Evolutionary conservation across 169 alveolate genomes (phyloP).

Genomic region (Babesia bovis): DNA sequence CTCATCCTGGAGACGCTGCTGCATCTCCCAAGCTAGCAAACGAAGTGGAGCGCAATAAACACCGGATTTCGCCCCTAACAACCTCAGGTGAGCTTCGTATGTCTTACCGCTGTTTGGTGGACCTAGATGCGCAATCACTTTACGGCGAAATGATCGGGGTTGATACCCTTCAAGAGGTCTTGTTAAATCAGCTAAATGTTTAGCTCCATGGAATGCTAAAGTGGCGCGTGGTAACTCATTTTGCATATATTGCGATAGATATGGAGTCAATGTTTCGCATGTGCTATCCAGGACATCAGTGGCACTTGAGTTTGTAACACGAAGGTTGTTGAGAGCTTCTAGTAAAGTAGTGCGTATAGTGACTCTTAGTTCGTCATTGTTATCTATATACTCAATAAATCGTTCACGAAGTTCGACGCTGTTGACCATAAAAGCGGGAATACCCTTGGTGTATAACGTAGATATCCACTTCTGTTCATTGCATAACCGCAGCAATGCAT

Average conservation of each 20-base stretch:
- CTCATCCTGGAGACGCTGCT: conserved; percentile 68
- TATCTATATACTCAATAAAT: conserved; percentile 25
- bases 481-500: conserved; percentile 24
- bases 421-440: conserved; percentile 40
- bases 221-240: conserved; percentile 30
- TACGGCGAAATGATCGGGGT: conserved; percentile 66
- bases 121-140: conserved; percentile 83
- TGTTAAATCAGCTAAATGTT: conserved; percentile 44
- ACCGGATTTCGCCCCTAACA: conserved; percentile 82
- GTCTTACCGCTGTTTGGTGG: conserved; percentile 95
- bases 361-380: not conserved
- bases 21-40: conserved; percentile 89
- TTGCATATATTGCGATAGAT: not conserved
- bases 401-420: conserved; percentile 44
- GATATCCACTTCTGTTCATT: conserved; percentile 11
- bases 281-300: not conserved
- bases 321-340: conserved; percentile 1
- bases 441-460: not conserved
- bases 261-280: not conserved
- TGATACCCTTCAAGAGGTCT: conserved; percentile 20
- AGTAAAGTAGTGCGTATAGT: conserved; percentile 11
- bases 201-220: conserved; percentile 36
- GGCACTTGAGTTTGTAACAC: not conserved
- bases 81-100: conserved; percentile 79
- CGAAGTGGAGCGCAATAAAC: conserved; percentile 91